These are phyloP conservation scores for Solanum habrochaites DNA, from an alignment of 257 asterid species.

Conservation along the genomic window DNA sequence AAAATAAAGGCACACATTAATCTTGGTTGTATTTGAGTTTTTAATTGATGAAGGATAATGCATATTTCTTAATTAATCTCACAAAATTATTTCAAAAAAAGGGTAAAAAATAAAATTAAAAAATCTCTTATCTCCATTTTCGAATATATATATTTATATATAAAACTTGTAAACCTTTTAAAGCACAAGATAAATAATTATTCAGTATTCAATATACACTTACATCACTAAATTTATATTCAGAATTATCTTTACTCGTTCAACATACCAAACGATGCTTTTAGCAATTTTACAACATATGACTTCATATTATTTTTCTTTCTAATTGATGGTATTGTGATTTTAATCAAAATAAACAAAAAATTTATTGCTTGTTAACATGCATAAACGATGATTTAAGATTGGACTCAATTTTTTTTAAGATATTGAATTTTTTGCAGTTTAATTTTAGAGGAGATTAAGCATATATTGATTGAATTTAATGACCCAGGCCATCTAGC, in stretches of 20 bases:
- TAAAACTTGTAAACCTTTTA: neutral
- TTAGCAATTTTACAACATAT: neutral
- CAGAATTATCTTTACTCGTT: neutral
- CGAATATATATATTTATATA: neutral
- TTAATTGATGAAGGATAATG: neutral
- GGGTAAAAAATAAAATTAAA: neutral
- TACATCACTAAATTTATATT: neutral
- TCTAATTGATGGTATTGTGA: neutral
- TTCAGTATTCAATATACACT: neutral
- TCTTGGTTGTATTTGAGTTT: neutral
- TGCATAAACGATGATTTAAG: neutral
- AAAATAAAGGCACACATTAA: neutral
- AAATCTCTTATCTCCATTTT: neutral
- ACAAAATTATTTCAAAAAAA: neutral
- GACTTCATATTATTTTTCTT: neutral
- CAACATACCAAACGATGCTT: neutral
- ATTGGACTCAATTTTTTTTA: neutral
- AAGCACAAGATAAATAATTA: neutral
- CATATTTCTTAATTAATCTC: neutral
- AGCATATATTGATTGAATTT: neutral
- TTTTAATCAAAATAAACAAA: neutral
- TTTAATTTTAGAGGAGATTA: neutral
- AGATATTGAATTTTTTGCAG: neutral
- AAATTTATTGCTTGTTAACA: neutral
- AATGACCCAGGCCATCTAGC: neutral